Conservation (phyloP, 2,329 filamentous ascomycete genomes). For the Canariomyces notabilis region DNA sequence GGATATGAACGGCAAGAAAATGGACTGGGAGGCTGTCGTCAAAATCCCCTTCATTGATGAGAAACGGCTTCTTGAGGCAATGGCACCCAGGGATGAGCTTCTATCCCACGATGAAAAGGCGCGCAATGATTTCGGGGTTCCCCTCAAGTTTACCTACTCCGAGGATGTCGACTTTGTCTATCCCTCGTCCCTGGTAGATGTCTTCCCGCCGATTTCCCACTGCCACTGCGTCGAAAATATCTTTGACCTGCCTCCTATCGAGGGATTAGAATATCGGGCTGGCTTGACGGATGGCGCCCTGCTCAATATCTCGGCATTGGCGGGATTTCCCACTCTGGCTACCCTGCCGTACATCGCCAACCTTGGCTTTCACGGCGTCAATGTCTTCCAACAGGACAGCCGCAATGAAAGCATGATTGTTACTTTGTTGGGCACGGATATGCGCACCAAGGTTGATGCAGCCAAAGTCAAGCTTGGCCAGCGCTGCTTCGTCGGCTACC, state of each 20-base stretch:
- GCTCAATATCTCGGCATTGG: conserved; percentile 74
- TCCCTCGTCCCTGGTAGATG: conserved; percentile 77
- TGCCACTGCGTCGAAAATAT: conserved; percentile 95
- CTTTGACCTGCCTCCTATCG: conserved; percentile 88
- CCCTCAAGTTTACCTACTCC: conserved; percentile 87
- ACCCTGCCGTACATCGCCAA: conserved; percentile 78
- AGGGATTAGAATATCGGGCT: conserved; percentile 79
- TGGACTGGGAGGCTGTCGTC: conserved; percentile 99
- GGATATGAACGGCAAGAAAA: conserved; percentile 99
- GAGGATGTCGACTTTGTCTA: conserved; percentile 74
- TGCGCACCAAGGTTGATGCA: conserved; percentile 61
- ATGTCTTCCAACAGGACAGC: conserved; percentile 92
- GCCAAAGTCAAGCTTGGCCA: conserved; percentile 79
- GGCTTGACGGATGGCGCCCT: conserved; percentile 81
- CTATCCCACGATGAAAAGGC: conserved; percentile 73
- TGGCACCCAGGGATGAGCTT: conserved; percentile 75
- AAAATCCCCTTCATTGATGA: conserved; percentile 99
- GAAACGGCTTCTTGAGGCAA: conserved; percentile 73
- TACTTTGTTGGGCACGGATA: conserved; percentile 71
- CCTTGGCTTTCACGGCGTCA: conserved; percentile 83
- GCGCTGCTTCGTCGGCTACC: conserved; percentile 86
- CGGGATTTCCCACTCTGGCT: conserved; percentile 87
- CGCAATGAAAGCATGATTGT: conserved; percentile 95
- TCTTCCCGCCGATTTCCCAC: conserved; percentile 82
- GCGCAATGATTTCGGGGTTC: conserved; percentile 86